Conservation (phyloP, 495 filamentous ascomycete species). For the Podospora pseudocomata region DNA sequence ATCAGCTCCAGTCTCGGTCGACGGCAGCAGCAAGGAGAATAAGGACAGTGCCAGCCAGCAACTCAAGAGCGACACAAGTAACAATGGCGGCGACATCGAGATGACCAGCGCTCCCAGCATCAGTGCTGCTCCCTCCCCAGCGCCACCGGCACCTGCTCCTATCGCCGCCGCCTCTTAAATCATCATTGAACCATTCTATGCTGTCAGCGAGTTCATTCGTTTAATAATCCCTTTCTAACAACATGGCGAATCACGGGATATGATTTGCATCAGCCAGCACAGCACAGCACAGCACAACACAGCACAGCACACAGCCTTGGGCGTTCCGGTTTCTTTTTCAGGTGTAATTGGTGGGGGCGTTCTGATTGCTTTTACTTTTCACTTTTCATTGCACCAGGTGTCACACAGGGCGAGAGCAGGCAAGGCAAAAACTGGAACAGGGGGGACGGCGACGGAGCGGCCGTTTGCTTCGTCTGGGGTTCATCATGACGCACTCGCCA, state of each 20-base stretch:
- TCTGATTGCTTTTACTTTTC: background rate
- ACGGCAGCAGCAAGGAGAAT: conserved; percentile 74
- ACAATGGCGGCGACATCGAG: conserved; percentile 52
- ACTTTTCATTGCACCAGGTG: background rate
- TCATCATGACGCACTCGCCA: background rate
- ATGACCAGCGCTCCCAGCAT: conserved; percentile 42
- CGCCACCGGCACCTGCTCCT: conserved; percentile 16
- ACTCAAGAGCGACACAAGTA: conserved; percentile 67
- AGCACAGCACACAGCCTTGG: background rate
- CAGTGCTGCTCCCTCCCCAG: conserved; percentile 44
- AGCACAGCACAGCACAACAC: too few species aligned
- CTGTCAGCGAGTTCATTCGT: background rate
- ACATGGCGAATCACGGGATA: background rate
- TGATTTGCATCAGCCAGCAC: background rate
- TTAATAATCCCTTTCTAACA: background rate
- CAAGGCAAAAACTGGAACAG: background rate
- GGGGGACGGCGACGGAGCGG: background rate
- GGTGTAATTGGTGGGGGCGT: background rate
- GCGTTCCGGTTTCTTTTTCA: conserved; percentile 3
- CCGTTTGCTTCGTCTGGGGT: background rate
- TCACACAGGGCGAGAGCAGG: background rate
- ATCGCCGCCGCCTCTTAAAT: conserved; percentile 17
- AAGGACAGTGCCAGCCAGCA: conserved; percentile 57
- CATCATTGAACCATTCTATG: background rate
- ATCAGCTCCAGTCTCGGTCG: conserved; percentile 45